Evolutionary conservation across 805 yeast species (phyloP), one percentile per base, ranked within the genome.

Genomic region (Cyberlindnera japonica): DNA sequence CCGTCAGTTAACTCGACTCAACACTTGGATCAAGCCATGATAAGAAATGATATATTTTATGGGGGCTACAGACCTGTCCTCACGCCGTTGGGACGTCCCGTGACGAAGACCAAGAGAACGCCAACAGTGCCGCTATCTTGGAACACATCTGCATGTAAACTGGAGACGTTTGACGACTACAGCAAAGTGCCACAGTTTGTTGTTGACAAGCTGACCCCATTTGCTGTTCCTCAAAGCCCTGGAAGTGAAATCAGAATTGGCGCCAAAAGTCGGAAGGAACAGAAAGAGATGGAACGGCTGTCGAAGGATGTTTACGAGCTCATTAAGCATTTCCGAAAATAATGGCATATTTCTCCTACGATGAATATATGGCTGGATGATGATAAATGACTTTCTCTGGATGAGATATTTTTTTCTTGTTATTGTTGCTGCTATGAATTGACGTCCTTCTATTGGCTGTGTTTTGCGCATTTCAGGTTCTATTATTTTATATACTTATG

Each of bases 161-260:
- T 55, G 6, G 50, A 50, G 38, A 36, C 43, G 2, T 54, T 54
- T 49, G 58, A 55, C 31, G 58, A 54, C 35, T 54, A 28, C 32
- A 40, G 45, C 19, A 45, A 47, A 16, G 45, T 55, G n/a, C 59
- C 59, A 23, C 57, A 54, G 32, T 55, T 52, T 33, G 50, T 55
- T 13, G 53, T 52, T 29, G 58, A 55, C 38, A 54, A 51, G 34
- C 33, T 54, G 34, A 27, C 33, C 4, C 59, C 59, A 5, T 55
- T 52, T 36, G 40, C 41, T 12, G 26, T 33, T 3, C 59, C 59
- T 3, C 46, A 43, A 14, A 18, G 19, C 3, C 59, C 59, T 4
- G 59, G 59, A 4, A 49, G 41, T 33, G 59, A 55, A 32, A 47
- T 55, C 14, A 50, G 57, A 38, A 21, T 55, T 11, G 56, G 54